Evolutionary conservation across 768 basidiomycete genomes (phyloP), one percentile per base, ranked within the genome.

Genomic region (Collybia mongolica): DNA sequence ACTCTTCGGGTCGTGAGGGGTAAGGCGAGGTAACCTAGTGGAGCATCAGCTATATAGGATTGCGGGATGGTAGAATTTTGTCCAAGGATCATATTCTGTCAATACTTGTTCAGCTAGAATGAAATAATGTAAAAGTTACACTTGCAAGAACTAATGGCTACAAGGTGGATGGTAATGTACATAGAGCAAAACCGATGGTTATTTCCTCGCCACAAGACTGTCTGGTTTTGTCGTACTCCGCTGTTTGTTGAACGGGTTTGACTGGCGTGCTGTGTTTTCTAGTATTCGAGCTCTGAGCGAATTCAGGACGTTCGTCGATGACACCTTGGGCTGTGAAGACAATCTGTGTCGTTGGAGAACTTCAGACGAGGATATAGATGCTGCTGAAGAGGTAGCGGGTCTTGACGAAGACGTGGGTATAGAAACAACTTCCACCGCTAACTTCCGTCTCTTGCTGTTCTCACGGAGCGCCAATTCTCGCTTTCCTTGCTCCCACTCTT

Each of bases 401-500:
- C 54, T 62, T 17, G 54, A 60, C 15, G 49, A 59, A 32, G 66
- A 60, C 9, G 54, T 32, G 18, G 66, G 62, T 39, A 68, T 61
- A 28, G 65, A 43, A 39, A 63, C 48, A 19, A 61, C 48, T 24
- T 65, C 66, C 12, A 67, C 55, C 22, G 60, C 62, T 6, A 78
- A 51, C 55, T 71, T 80, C 46, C 77, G 76, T 45, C 76, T 74
- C 62, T 85, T 84, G 12, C 61, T 62, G 43, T 63, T 68, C 28
- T 78, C 74, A 35, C 69, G 68, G 14, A 64, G 64, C 29, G 69
- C 70, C 29, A 80, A 58, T 28, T 81, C 79, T 48, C 68, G 67
- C 59, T 79, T 74, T 28, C 74, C 81, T 62, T 64, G 73, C 47
- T 67, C 64, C 86, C 90, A 88, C 58, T 81, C 74, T 48, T 78